Evolutionary conservation across 805 yeast species (phyloP), one percentile per base, ranked within the genome.

Genomic region (Ogataea pignaliae): DNA sequence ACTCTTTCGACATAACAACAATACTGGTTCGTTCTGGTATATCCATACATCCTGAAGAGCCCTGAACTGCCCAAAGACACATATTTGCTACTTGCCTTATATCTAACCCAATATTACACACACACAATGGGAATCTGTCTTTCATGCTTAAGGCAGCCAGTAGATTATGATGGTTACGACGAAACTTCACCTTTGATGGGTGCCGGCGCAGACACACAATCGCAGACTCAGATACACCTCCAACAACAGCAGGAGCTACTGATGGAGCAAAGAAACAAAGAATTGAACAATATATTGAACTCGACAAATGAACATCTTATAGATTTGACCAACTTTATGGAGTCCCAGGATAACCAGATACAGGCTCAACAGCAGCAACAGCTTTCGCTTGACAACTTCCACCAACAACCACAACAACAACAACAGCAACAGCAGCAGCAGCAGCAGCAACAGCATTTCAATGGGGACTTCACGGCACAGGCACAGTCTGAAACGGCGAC

Each of bases 221-320:
- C 53, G 1, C 47, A 53, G 18, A 45, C 48, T 16, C 54, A 51
- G 18, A 42, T 45, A 32, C 26, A 21, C 26, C 49, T 51, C 33
- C 57, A 55, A 44, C 53, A 52, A 13, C 60, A 54, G n/a, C 48
- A 53, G 31, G 61, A 59, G 28, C 50, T 54, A 9, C 40, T 47
- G 6, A 41, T 53, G 30, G 65, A 61, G 43, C 52, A 50, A 13
- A 53, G 69, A 34, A 61, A 64, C 39, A 61, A 56, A 33, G 64
- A 63, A 37, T 52, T 64, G 41, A 56, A 60, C 40, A 56, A 55
- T 35, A 64, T 64, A 29, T 48, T 64, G 14, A 61, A 61, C 41
- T 53, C 63, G 14, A 62, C 69, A 6, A 64, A 63, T 42, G 68
- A 64, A 29, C 58, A 60, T 42, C 46, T 64, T 14, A 59, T 61